Conservation (phyloP, 83 land plant species). For the Thuja plicata region DNA sequence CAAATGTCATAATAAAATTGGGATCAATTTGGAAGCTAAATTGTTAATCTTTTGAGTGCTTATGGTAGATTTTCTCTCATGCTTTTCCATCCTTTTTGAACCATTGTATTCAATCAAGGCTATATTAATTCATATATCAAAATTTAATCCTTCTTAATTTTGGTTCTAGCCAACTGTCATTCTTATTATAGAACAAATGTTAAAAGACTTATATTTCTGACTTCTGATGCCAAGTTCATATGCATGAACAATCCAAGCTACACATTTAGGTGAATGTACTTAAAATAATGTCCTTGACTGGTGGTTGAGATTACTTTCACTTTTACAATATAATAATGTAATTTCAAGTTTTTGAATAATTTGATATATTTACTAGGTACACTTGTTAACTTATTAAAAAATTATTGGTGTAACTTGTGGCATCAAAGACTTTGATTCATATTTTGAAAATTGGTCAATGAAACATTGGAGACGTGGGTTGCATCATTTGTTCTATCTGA, state of each 20-base stretch:
- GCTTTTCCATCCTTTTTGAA: neutral
- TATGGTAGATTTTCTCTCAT: no score
- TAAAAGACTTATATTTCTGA: neutral
- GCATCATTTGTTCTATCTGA: neutral
- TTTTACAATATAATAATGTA: neutral
- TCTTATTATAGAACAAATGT: no score
- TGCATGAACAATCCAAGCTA: neutral
- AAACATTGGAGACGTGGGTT: neutral
- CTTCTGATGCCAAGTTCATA: neutral
- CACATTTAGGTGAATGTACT: neutral
- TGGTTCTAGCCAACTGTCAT: neutral
- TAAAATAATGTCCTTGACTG: neutral
- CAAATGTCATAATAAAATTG: neutral
- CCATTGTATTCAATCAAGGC: neutral
- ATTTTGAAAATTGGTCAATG: neutral
- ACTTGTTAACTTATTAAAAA: neutral
- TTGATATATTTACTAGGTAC: neutral
- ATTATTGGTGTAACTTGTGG: neutral
- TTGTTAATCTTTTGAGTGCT: no score
- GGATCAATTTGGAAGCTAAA: neutral
- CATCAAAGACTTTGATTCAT: neutral
- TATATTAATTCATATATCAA: neutral
- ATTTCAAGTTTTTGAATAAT: neutral
- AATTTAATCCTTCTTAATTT: neutral
- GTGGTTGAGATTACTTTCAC: neutral